Conservation (phyloP, 441 rosid genomes). For the Populus trichocarpa region DNA sequence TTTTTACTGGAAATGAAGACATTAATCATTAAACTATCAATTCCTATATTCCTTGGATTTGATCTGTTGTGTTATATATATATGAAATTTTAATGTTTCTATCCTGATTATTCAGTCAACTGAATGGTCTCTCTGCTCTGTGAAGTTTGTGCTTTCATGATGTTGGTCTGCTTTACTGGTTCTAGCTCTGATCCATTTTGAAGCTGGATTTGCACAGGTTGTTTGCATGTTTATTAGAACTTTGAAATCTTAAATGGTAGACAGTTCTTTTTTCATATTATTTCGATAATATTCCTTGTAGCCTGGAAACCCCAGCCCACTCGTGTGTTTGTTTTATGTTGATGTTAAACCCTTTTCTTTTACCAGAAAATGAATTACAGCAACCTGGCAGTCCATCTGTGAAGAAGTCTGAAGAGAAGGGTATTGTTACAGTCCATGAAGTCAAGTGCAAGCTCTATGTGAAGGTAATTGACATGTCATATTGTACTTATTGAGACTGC, state of each 20-base stretch:
- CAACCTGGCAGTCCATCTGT: conserved; percentile 94
- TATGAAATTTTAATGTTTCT: neutral
- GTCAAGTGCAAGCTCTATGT: conserved; percentile 96
- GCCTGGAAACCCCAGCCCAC: neutral
- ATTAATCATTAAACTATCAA: neutral
- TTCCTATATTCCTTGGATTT: neutral
- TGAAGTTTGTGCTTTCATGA: neutral
- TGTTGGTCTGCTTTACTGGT: neutral
- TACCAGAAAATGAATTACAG: conserved; percentile 60
- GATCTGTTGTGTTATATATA: neutral
- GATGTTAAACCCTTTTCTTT: conserved; percentile 11
- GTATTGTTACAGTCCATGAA: conserved; percentile 77
- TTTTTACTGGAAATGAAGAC: neutral
- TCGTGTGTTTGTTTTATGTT: neutral
- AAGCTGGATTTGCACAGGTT: neutral
- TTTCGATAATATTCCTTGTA: neutral
- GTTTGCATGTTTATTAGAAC: neutral
- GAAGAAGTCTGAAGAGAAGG: conserved; percentile 83
- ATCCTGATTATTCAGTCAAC: neutral
- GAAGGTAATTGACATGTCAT: conserved; percentile 48
- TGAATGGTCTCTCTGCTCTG: neutral
- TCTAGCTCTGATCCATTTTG: neutral
- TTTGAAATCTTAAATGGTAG: neutral
- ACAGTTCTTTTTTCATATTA: neutral
- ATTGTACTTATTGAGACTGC: neutral